phyloP scores from a whole-genome alignment of 2,329 filamentous ascomycete genomes.

The Pseudogymnoascus sp. region DNA sequence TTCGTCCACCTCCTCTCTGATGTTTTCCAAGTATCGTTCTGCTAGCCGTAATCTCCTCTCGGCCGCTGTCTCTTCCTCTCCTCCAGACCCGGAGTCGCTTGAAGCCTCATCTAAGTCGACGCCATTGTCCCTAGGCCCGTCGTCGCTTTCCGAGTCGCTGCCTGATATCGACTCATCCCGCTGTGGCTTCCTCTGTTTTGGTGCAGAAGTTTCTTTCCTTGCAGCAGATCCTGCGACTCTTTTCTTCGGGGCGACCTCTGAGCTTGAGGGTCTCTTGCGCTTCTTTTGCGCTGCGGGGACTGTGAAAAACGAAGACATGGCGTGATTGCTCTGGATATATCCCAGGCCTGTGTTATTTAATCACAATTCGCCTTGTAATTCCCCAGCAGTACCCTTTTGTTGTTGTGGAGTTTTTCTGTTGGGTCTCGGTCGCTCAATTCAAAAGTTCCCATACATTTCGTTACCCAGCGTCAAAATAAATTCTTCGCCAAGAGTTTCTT shows the following conservation, averaged over 20 bases:
- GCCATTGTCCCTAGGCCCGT: conserved; percentile 38
- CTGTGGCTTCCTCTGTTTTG: conserved; percentile 35
- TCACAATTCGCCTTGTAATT: conserved; percentile 6
- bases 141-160: conserved; percentile 67
- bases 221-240: conserved; percentile 40
- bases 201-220: conserved; percentile 36
- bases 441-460: neutral
- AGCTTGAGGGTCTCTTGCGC: conserved; percentile 62
- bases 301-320: conserved; percentile 95
- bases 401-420: neutral
- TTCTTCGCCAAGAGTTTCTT: conserved; percentile 11
- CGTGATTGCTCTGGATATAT: conserved; percentile 10
- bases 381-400: neutral
- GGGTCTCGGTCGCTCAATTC: neutral
- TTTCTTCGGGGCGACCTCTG: conserved; percentile 50
- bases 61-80: conserved; percentile 78
- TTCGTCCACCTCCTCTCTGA: conserved; percentile 74
- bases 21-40: conserved; percentile 86
- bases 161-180: conserved; percentile 69
- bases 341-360: neutral
- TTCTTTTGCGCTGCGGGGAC: conserved; percentile 81
- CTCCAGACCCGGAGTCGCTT: conserved; percentile 53
- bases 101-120: conserved; percentile 36
- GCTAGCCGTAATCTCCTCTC: conserved; percentile 81
- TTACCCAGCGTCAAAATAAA: conserved; percentile 11